A percentile compares a stretch with the other conserved stretches of the same genome.
phyloP scores from a whole-genome alignment of 2,329 filamentous ascomycete species.

The Fusarium chuoi region DNA sequence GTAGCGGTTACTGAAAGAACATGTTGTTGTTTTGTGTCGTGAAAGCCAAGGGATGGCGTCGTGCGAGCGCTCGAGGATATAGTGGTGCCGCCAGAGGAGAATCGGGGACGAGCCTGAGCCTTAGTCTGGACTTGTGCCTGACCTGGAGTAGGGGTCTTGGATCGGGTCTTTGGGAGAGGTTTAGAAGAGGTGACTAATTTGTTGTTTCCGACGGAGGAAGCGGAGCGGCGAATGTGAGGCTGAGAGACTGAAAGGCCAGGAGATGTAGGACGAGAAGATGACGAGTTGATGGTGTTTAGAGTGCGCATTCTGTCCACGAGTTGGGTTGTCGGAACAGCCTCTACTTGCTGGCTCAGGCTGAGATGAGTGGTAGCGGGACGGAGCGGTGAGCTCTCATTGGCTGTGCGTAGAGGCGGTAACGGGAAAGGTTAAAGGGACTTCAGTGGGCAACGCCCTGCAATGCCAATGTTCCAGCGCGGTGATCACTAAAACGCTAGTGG shows the following conservation, averaged over 20 bases:
- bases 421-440: slow-evolving; percentile 33
- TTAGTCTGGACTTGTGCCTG: slow-evolving; percentile 17
- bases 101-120: slow-evolving; percentile 36
- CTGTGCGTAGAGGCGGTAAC: slow-evolving; percentile 15
- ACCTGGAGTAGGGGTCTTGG: slow-evolving; percentile 23
- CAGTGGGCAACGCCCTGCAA: slow-evolving; percentile 11
- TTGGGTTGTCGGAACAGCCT: slow-evolving; percentile 28
- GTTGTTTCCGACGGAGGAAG: slow-evolving; percentile 12
- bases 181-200: slow-evolving; percentile 32
- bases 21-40: slow-evolving; percentile 43
- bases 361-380: slow-evolving; percentile 25
- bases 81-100: slow-evolving; percentile 37
- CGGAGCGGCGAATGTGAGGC: slow-evolving; percentile 24
- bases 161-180: slow-evolving; percentile 27
- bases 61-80: slow-evolving; percentile 31
- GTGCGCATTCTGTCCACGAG: slow-evolving; percentile 43
- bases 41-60: slow-evolving; percentile 37
- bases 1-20: slow-evolving; percentile 47
- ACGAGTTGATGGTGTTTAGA: slow-evolving; percentile 43
- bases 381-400: slow-evolving; percentile 37
- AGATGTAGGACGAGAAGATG: slow-evolving; percentile 35
- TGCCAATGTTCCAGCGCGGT: slow-evolving; percentile 1
- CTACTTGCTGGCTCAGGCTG: slow-evolving; percentile 30
- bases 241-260: slow-evolving; percentile 20
- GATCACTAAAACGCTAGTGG: slow-evolving; percentile 30